These are phyloP conservation scores for Isabelozyma gotoi DNA, from an alignment of 805 yeast species.

Conservation along the genomic window DNA sequence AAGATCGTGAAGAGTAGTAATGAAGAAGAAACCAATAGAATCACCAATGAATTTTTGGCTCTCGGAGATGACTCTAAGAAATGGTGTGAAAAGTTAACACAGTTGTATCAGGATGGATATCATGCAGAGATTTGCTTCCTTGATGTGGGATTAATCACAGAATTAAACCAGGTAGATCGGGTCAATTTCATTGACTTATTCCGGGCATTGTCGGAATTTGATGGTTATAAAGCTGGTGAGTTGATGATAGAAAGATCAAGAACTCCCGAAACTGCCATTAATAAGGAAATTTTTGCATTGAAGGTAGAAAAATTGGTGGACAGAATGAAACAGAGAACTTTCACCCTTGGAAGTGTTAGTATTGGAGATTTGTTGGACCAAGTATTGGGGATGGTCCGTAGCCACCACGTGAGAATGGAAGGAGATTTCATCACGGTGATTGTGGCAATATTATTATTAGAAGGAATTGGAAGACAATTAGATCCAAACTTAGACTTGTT, in stretches of 20 bases:
- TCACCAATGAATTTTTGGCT: constrained; percentile 40
- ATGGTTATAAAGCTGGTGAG: constrained; percentile 93
- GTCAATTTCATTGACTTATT: constrained; percentile 86
- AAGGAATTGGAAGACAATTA: constrained; percentile 92
- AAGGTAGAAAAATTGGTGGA: constrained; percentile 83
- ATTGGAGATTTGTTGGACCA: constrained; percentile 88
- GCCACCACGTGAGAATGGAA: constrained; percentile 96
- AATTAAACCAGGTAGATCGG: constrained; percentile 72
- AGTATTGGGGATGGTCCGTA: constrained; percentile 86
- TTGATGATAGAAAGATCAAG: constrained; percentile 92
- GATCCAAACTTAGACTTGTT: constrained; percentile 92
- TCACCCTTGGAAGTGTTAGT: constrained; percentile 86
- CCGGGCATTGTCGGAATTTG: constrained; percentile 84
- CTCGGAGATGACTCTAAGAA: constrained; percentile 34
- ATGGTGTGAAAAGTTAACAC: constrained; percentile 48
- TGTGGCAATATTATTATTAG: constrained; percentile 86
- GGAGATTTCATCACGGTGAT: constrained; percentile 94
- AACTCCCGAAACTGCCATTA: constrained; percentile 89
- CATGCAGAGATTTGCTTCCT: constrained; percentile 86
- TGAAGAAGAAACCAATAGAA: constrained; percentile 46
- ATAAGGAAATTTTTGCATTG: constrained; percentile 81
- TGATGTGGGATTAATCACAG: constrained; percentile 93
- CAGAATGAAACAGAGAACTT: constrained; percentile 81
- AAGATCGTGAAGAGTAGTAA: constrained; percentile 41
- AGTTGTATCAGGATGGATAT: constrained; percentile 56